Percentiles rank a stretch among this genome's conserved stretches.
Conservation (phyloP, 2,329 filamentous ascomycete species). For the Penicillium sumatraense region DNA sequence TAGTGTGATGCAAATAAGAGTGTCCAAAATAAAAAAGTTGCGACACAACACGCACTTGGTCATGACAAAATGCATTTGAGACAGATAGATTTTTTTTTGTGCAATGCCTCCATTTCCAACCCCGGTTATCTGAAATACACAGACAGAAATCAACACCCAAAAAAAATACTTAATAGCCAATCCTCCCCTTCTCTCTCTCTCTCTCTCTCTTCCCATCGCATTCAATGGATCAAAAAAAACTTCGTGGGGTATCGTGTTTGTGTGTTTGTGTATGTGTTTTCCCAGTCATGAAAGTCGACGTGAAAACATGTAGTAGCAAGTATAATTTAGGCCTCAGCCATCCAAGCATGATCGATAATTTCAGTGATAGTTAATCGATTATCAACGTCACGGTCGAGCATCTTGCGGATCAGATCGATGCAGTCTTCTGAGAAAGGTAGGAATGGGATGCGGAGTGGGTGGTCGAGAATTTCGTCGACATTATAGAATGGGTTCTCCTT, state of each 20-base stretch:
- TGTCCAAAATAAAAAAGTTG: not conserved
- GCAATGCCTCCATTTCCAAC: conserved; percentile 2
- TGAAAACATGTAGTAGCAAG: not conserved
- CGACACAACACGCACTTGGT: not conserved
- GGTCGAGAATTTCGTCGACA: conserved; percentile 99
- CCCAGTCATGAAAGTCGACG: conserved; percentile 11
- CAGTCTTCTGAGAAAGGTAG: conserved; percentile 73
- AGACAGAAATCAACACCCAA: not conserved
- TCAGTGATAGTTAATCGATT: conserved; percentile 83
- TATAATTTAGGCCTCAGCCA: conserved; percentile 33
- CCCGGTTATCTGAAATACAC: not conserved
- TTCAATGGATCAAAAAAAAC: conserved; percentile 27
- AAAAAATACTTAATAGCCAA: not conserved
- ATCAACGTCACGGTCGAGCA: conserved; percentile 90
- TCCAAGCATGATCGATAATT: conserved; percentile 89
- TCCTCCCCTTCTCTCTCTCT: not conserved
- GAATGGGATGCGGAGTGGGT: conserved; percentile 85
- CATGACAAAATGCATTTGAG: conserved; percentile 1
- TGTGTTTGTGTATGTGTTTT: conserved; percentile 17
- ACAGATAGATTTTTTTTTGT: conserved; percentile 6
- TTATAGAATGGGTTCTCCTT: conserved; percentile 99
- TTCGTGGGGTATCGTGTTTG: conserved; percentile 32
- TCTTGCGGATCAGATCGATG: conserved; percentile 86
- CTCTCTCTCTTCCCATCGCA: conserved; percentile 1
- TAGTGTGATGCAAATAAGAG: not conserved